Evolutionary conservation across 768 basidiomycete genomes (phyloP).

Genomic region (Mycena rebaudengoi): DNA sequence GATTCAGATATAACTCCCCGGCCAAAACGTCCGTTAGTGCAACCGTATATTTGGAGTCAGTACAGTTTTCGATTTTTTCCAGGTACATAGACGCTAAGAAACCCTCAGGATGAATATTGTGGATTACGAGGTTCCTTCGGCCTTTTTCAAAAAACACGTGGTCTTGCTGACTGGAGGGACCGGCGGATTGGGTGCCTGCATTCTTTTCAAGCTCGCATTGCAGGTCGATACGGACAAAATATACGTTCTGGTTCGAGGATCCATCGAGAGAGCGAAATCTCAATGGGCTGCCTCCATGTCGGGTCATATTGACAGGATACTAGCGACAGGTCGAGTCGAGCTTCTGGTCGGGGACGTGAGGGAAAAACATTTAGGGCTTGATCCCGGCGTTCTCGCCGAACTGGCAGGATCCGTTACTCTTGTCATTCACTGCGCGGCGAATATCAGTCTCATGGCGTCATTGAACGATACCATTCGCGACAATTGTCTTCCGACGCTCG

Average conservation of each 20-base stretch:
- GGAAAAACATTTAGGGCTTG: background rate
- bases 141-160: background rate
- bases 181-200: background rate
- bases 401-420: background rate
- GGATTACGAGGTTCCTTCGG: background rate
- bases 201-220: constrained; percentile 8
- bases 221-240: background rate
- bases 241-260: constrained; percentile 13
- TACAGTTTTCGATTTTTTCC: background rate
- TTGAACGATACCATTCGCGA: background rate
- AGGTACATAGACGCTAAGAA: background rate
- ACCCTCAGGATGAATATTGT: background rate
- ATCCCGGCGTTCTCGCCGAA: background rate
- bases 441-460: background rate
- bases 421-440: constrained; percentile 5
- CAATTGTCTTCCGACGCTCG: background rate
- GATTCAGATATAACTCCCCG: background rate
- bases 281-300: background rate
- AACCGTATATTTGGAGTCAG: too few species aligned
- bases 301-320: background rate
- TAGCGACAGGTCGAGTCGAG: background rate
- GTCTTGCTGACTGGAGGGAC: constrained; percentile 10
- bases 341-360: background rate
- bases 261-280: background rate
- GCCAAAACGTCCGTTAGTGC: background rate